phyloP scores from a whole-genome alignment of 345 rosid species.

The Isatis tinctoria region DNA sequence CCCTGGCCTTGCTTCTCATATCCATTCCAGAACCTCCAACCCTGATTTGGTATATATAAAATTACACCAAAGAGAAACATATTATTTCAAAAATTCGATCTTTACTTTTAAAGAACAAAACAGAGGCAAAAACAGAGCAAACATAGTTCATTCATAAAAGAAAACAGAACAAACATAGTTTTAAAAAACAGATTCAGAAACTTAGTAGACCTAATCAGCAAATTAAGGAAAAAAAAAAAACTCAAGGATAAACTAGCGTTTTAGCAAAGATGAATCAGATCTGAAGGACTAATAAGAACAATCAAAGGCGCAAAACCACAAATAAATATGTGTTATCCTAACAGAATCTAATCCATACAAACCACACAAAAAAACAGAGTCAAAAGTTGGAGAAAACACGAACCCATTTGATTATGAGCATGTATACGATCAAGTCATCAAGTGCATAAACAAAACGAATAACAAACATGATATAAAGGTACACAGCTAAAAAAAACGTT shows the following conservation, averaged over 20 bases:
- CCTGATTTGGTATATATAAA: constrained; percentile 36
- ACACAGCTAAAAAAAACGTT: not conserved
- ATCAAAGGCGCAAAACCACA: not conserved
- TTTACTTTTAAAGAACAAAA: not conserved
- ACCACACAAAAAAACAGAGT: not conserved
- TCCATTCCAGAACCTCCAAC: constrained; percentile 85
- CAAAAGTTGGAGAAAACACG: not conserved
- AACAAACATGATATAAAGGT: not conserved
- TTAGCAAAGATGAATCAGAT: not conserved
- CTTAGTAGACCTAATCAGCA: not conserved
- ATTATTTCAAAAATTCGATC: not conserved
- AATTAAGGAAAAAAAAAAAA: not conserved
- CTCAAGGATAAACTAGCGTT: not conserved
- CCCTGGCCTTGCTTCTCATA: constrained; percentile 86
- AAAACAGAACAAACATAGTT: too few species aligned
- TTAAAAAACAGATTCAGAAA: not conserved
- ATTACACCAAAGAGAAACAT: not conserved
- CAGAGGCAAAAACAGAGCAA: constrained; percentile 6
- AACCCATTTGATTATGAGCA: constrained; percentile 3
- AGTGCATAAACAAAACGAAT: not conserved
- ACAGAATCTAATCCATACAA: not conserved
- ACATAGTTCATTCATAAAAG: too few species aligned
- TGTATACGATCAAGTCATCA: not conserved
- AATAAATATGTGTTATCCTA: not conserved
- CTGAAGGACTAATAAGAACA: not conserved